Evolutionary conservation across 495 filamentous ascomycete genomes (phyloP), one percentile per base, ranked within the genome.

Genomic region (Penicillium coprophilum): DNA sequence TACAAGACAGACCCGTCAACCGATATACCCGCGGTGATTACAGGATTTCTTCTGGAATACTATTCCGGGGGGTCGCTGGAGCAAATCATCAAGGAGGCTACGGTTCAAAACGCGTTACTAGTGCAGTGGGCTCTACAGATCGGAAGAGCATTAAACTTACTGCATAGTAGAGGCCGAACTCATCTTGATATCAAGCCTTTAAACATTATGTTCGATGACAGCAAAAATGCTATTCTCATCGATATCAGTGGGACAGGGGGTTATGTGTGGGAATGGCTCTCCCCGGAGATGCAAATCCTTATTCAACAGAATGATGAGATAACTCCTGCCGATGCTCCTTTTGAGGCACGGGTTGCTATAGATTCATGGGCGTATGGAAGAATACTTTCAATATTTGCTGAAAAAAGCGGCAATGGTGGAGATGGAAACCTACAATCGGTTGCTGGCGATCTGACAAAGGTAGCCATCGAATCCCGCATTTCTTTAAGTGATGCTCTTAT

Each of bases 101-200:
- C 38, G 32, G 21, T 31, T 12, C 45, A 41, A 55, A 28, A 32
- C 58, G 58, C 41, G 13, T 55, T 58, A n/a, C 50, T 24, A 10
- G 34, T 59, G 51, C 17, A 46, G 56, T 64, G 54, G 61, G 59
- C 55, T 15, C 17, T 55, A 32, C 55, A 62, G 40, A 53, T 54
- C 40, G 45, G 59, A 10, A 55, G 5, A 54, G 59, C 50, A 50
- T 51, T 62, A 41, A 15, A 41, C 17, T 24, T 24, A 41, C 54
- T 61, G 34, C 54, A 61, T 20, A 57, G 19, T 6, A 24, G 44
- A 13, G 23, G 32, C 24, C 55, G 45, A 51, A 62, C n/a, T 34
- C 57, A 67, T 30, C 60, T 65, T 32, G 59, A 69, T 44, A 55
- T 69, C 34, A 69, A 67, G 56, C 57, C 59, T 2, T 47, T 54